These are phyloP conservation scores for Phylloboletellus chloephorus DNA, from an alignment of 1,284 basidiomycete species.

Conservation along the genomic window DNA sequence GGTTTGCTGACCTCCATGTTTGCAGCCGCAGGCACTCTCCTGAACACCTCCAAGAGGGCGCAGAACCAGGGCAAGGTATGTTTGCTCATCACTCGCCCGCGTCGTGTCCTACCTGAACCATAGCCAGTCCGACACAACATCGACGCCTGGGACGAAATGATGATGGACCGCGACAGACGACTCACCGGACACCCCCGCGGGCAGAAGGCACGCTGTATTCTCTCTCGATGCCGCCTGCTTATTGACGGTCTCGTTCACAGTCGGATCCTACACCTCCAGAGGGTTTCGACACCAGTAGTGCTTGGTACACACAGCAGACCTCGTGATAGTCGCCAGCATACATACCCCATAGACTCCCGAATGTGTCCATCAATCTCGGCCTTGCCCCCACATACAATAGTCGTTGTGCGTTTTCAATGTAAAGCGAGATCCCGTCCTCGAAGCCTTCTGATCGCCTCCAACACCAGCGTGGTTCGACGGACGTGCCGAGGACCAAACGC, in stretches of 20 bases:
- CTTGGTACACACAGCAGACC: slow-evolving; percentile 65
- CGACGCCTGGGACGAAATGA: slow-evolving; percentile 90
- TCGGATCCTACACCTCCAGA: slow-evolving; percentile 68
- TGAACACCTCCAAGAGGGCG: slow-evolving; percentile 69
- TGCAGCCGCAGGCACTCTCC: slow-evolving; percentile 79
- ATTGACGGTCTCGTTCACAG: slow-evolving; percentile 36
- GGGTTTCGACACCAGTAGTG: slow-evolving; percentile 71
- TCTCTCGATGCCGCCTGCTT: slow-evolving; percentile 1
- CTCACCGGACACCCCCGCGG: slow-evolving; percentile 86
- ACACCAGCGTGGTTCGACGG: no score
- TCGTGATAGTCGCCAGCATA: slow-evolving; percentile 17
- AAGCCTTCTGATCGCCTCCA: neutral
- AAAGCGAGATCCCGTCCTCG: neutral
- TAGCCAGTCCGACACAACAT: slow-evolving; percentile 81
- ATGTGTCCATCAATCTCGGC: no score
- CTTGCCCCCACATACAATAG: slow-evolving; percentile 3
- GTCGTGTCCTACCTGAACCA: neutral
- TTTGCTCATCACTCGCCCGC: neutral
- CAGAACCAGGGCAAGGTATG: slow-evolving; percentile 89
- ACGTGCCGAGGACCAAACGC: no score
- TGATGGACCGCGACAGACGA: slow-evolving; percentile 87
- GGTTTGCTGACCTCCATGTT: slow-evolving; percentile 87
- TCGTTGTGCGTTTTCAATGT: neutral
- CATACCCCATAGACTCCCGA: slow-evolving; percentile 20
- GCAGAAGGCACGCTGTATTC: slow-evolving; percentile 61